Evolutionary conservation across 75 land plant genomes (phyloP).

Genomic region (Pinus taeda): DNA sequence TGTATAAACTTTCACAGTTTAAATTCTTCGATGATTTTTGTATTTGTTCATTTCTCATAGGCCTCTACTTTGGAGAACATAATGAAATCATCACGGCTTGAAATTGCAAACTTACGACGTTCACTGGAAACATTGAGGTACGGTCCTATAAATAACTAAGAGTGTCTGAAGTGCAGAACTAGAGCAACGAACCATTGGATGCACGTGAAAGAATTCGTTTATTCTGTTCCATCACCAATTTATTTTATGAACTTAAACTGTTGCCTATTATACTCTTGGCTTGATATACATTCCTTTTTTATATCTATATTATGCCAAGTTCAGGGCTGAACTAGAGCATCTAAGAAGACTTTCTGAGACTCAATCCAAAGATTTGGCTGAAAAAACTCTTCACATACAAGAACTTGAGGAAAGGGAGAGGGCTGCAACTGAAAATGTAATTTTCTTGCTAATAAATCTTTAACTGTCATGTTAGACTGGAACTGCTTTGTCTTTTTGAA

Average conservation of each 20-base stretch:
- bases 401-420: slow-evolving; percentile 79
- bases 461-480: not conserved
- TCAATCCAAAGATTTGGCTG: slow-evolving; percentile 70
- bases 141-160: not conserved
- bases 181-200: not conserved
- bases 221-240: not conserved
- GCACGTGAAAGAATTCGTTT: not conserved
- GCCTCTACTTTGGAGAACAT: slow-evolving; percentile 87
- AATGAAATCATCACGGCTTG: slow-evolving; percentile 60
- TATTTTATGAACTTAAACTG: too few species aligned
- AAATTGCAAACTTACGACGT: slow-evolving; percentile 66
- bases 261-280: not conserved
- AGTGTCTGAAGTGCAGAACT: not conserved
- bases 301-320: slow-evolving; percentile 20
- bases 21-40: not conserved
- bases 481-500: not conserved
- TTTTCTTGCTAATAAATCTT: slow-evolving; percentile 2
- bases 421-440: slow-evolving; percentile 70
- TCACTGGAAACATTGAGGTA: slow-evolving; percentile 67
- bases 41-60: slow-evolving; percentile 24
- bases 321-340: slow-evolving; percentile 74
- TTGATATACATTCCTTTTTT: not conserved
- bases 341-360: slow-evolving; percentile 52
- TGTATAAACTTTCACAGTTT: not conserved
- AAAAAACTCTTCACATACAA: slow-evolving; percentile 43